Base-by-base conservation (phyloP, 2,329 filamentous ascomycete genomes). In the Pseudogymnoascus sp. region DNA sequence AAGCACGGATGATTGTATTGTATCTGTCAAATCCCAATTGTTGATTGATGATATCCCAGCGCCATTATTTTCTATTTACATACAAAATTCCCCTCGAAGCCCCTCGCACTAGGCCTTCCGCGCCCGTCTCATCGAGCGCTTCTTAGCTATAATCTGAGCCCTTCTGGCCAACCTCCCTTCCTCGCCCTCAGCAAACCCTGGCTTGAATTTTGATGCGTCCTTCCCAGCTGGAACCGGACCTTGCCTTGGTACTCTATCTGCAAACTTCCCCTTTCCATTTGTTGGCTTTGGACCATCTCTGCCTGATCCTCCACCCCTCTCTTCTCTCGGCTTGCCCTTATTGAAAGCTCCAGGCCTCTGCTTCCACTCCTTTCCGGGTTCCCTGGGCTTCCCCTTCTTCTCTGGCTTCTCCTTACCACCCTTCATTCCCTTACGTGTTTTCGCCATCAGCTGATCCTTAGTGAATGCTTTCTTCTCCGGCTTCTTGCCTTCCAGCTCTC, bases 111-210 rank as follows among this genome's bases (percentile, higher is more conserved):
- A 55, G 28, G 28, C 58, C 63, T 68, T 69, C 28, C 70, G 62
- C 45, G 68, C 89, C 75, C 88, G 88, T 64, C 91, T 85, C 80
- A 88, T 83, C 78, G 89, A 84, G 66, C 91, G 83, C 80, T 96
- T 97, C 75, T 90, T 88, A 59, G 86, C 88, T 74, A 96, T 96
- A 71, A 97, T 90, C 71, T 87, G 88, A 71, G 91, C 90, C 66
- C 84, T 77, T 72, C 83, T 84, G 25, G 83, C 83, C 61, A 85
- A 72, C 76, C 79, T 78, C 65, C 80, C 82, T 69, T 86, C 83
- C 59, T 79, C 75, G 35, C 78, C 75, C 35, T 75, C 74, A 14
- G 73, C 59, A 14, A 67, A 66, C n/a, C 66, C 72, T 14, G 67
- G 62, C 64, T 70, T 75, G 52, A 67, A 67, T 62, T 71, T 71